Evolutionary conservation across 768 basidiomycete species (phyloP).

Genomic region (Calocybe indica): DNA sequence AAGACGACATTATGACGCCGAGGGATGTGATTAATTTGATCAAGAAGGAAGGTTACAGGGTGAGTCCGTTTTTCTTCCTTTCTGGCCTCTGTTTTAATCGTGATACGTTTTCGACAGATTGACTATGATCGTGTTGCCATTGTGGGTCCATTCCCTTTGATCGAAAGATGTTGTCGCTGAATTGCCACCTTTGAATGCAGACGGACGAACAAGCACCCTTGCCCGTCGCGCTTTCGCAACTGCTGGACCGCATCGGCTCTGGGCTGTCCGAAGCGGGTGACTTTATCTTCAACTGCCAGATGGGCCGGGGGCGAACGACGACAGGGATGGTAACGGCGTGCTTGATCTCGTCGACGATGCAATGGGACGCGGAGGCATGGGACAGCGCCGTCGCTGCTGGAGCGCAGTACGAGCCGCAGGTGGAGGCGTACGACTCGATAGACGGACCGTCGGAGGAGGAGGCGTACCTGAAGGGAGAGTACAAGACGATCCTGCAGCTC

Average conservation of each 20-base stretch:
- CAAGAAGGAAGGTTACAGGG: conserved; percentile 71
- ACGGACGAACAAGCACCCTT: conserved; percentile 97
- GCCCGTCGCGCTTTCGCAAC: conserved; percentile 75
- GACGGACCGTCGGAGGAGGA: conserved; percentile 86
- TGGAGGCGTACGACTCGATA: conserved; percentile 56
- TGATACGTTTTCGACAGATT: conserved; percentile 39
- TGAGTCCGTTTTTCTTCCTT: conserved; percentile 21
- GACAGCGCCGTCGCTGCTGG: conserved; percentile 15
- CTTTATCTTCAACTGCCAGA: conserved; percentile 95
- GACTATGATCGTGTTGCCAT: conserved; percentile 89
- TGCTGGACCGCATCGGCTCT: conserved; percentile 68
- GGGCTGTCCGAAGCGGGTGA: conserved; percentile 59
- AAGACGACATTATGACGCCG: conserved; percentile 83
- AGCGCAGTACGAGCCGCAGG: conserved; percentile 25
- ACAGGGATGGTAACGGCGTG: conserved; percentile 94
- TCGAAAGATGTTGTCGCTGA: conserved; percentile 1
- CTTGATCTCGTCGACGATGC: conserved; percentile 70
- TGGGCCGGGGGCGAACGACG: conserved; percentile 89
- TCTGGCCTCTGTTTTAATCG: not conserved
- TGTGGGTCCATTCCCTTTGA: conserved; percentile 38
- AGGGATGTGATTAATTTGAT: conserved; percentile 76
- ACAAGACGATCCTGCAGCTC: conserved; percentile 93
- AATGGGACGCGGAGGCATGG: conserved; percentile 44
- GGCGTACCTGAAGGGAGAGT: conserved; percentile 89
- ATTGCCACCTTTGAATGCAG: conserved; percentile 29